These are phyloP conservation scores for Amorphotheca resinae DNA, from an alignment of 495 filamentous ascomycete species.

Conservation along the genomic window DNA sequence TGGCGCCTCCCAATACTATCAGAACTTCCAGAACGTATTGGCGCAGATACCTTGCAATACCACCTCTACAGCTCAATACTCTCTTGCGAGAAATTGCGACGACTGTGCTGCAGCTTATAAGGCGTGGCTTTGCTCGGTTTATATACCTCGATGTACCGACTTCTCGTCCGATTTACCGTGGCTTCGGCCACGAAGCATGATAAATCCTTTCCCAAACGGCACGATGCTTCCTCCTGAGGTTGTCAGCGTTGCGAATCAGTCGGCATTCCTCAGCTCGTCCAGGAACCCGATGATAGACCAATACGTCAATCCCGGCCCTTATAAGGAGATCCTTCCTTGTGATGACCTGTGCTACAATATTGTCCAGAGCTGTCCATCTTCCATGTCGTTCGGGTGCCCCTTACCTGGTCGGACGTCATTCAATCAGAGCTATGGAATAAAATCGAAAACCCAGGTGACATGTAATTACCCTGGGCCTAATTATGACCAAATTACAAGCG, in stretches of 20 bases:
- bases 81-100: constrained; percentile 58
- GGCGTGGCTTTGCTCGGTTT: constrained; percentile 86
- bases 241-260: constrained; percentile 20
- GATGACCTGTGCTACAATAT: constrained; percentile 71
- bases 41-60: constrained; percentile 79
- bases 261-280: constrained; percentile 31
- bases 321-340: constrained; percentile 86
- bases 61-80: constrained; percentile 53
- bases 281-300: constrained; percentile 62
- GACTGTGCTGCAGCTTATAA: constrained; percentile 77
- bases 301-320: constrained; percentile 67
- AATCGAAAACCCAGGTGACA: constrained; percentile 6
- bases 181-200: constrained; percentile 57
- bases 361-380: constrained; percentile 72
- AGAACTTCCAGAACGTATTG: constrained; percentile 68
- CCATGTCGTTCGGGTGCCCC: constrained; percentile 70
- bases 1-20: constrained; percentile 44
- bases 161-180: constrained; percentile 43
- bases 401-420: constrained; percentile 35
- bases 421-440: constrained; percentile 51
- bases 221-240: constrained; percentile 30
- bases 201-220: constrained; percentile 56
- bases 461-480: constrained; percentile 20
- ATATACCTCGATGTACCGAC: constrained; percentile 83
- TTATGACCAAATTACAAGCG: constrained; percentile 3